Evolutionary conservation across 352 stramenopile genomes (phyloP), one percentile per base, ranked within the genome.

Genomic region (Pythium dissimile): DNA sequence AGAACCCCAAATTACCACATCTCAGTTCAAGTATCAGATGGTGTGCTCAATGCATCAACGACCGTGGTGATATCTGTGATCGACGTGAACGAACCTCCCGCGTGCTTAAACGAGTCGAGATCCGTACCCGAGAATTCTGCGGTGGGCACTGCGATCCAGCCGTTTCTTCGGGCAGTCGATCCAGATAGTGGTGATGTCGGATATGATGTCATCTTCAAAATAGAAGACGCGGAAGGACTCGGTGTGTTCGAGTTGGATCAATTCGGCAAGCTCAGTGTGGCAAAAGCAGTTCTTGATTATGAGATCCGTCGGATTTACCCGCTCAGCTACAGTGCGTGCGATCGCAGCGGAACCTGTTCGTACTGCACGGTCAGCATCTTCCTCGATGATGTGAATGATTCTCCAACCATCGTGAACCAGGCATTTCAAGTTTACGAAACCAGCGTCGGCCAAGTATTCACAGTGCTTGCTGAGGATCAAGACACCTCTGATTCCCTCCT

Each of bases 401-500:
- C 56, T 2, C 66, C 66, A 28, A 16, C 57, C 4, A 37, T 67
- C 18, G 18, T 23, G 1, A 52, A 44, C 20, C 46, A 66, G 41
- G 39, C 9, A 0, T 65, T 74, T 43, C 11, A 60, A 55, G 52
- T 87, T 3, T 20, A 39, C 7, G 77, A 87, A 57, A 75, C 77
- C 31, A 66, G 38, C 1, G 62, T 37, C 8, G 69, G 58, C 1
- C 53, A 66, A 32, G 66, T 77, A 2, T 77, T 78, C 43, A 67
- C 55, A 1, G 31, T 83, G 3, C 35, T 57, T 23, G 74, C 67
- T 3, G 69, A 43, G 7, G 77, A 87, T 18, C 54, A 71, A 32
- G 77, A 87, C 42, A 20, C 62, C 0, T 64, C 65, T 3, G 69
- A 86, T 18, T 60, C 66, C 0, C 42, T 86, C 1, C 23, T 71